phyloP scores from a whole-genome alignment of 73 alveolate genomes.

The Symbiodinium natans region DNA sequence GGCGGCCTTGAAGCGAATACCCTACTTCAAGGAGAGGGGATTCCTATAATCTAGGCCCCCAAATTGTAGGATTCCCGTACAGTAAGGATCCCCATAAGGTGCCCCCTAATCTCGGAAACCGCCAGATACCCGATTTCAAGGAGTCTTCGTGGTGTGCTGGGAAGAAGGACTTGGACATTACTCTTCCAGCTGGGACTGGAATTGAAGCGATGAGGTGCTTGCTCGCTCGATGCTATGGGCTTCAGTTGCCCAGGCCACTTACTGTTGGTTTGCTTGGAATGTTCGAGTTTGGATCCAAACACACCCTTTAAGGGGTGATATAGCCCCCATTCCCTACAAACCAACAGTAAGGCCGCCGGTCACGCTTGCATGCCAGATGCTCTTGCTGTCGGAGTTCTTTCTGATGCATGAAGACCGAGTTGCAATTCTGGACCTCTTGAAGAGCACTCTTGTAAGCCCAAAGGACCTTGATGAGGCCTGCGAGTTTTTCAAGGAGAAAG shows the following conservation, averaged over 20 bases:
- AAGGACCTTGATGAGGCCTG: background rate
- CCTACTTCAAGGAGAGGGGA: no score
- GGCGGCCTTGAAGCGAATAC: background rate
- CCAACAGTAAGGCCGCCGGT: no score
- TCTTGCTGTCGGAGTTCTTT: background rate
- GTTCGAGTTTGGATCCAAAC: no score
- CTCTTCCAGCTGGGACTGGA: background rate
- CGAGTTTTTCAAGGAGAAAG: background rate
- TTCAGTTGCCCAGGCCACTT: background rate
- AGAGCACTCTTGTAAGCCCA: background rate
- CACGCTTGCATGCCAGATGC: background rate
- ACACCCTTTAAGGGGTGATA: no score
- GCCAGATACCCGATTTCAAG: no score
- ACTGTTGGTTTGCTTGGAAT: no score
- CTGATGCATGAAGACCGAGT: background rate
- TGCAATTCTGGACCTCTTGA: background rate
- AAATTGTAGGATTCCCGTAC: no score
- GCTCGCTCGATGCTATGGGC: background rate
- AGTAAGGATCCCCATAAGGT: no score
- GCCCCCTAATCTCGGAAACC: no score
- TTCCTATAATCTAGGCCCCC: no score
- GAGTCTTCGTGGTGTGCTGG: background rate
- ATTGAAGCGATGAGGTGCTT: background rate
- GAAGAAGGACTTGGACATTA: background rate
- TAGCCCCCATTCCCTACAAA: no score